Conservation (phyloP, 1,284 basidiomycete genomes). For the Sporisorium reilianum region DNA sequence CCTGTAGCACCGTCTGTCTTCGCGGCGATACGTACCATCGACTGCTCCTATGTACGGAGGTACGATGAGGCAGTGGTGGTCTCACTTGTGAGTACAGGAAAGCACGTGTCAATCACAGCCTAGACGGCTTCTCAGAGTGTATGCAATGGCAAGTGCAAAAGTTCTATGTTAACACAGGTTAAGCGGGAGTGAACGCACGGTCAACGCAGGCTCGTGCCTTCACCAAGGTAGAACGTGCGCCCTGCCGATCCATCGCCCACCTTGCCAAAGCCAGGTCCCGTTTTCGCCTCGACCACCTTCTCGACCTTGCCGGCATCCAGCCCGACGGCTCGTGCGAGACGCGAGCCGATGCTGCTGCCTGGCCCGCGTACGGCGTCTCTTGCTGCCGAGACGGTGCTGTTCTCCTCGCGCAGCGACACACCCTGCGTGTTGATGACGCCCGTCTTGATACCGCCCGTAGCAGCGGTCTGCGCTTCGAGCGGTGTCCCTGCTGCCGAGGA, state of each 20-base stretch:
- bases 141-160: not conserved
- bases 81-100: not conserved
- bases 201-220: conserved; percentile 50
- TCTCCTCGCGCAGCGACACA: conserved; percentile 39
- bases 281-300: conserved; percentile 40
- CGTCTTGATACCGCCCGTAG: conserved; percentile 40
- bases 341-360: conserved; percentile 40
- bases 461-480: conserved; percentile 27
- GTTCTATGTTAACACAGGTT: not conserved
- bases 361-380: conserved; percentile 22
- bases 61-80: no score
- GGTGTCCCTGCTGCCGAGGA: conserved; percentile 22
- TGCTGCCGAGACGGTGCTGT: conserved; percentile 3
- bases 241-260: conserved; percentile 34
- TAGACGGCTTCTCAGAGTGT: not conserved
- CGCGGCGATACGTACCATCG: no score
- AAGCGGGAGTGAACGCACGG: not conserved
- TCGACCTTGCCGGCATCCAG: conserved; percentile 37
- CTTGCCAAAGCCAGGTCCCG: conserved; percentile 37
- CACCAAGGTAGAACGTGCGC: conserved; percentile 45
- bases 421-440: conserved; percentile 50
- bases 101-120: not conserved
- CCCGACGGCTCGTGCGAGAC: conserved; percentile 35
- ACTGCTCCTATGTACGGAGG: no score
- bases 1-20: no score